Percentiles rank a stretch among this genome's conserved stretches.
These are phyloP conservation scores for Violaceomyces palustris DNA, from an alignment of 1,284 basidiomycete species.

Conservation along the genomic window DNA sequence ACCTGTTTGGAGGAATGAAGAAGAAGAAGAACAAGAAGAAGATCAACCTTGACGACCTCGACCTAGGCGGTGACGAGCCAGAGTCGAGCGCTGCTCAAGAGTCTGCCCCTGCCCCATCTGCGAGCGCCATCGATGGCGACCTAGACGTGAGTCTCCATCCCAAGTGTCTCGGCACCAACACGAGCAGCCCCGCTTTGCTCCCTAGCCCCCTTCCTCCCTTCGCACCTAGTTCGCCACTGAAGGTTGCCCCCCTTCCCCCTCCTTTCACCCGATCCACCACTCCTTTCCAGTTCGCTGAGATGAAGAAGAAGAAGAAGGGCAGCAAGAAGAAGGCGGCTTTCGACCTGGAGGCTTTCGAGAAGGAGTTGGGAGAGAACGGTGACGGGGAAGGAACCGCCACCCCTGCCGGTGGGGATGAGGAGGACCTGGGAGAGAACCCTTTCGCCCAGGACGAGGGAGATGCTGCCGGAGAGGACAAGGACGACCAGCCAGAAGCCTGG, in stretches of 20 bases:
- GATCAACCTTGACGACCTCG: conserved; percentile 76
- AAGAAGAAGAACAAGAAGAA: conserved; percentile 86
- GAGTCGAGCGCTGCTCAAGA: too few species aligned
- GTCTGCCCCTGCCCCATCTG: too few species aligned
- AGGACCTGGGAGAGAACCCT: conserved; percentile 44
- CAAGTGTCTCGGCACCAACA: too few species aligned
- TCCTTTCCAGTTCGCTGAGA: conserved; percentile 57
- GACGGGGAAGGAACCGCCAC: conserved; percentile 63
- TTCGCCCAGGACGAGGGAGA: conserved; percentile 34
- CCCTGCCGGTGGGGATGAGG: conserved; percentile 53
- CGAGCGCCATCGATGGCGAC: too few species aligned
- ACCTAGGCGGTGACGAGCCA: too few species aligned
- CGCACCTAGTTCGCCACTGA: too few species aligned
- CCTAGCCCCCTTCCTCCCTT: too few species aligned
- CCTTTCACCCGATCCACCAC: conserved; percentile 62
- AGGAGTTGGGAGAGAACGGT: conserved; percentile 54
- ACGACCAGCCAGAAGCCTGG: conserved; percentile 60
- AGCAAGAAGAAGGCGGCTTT: conserved; percentile 51
- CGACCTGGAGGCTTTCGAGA: conserved; percentile 53
- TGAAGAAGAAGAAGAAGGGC: conserved; percentile 58
- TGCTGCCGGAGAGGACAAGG: conserved; percentile 12
- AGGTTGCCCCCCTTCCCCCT: conserved; percentile 35
- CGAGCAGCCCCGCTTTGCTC: too few species aligned
- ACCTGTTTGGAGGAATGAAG: conserved; percentile 81
- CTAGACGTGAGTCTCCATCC: too few species aligned